These are phyloP conservation scores for Colletotrichum siamense DNA, from an alignment of 2,329 filamentous ascomycete genomes.

Conservation along the genomic window DNA sequence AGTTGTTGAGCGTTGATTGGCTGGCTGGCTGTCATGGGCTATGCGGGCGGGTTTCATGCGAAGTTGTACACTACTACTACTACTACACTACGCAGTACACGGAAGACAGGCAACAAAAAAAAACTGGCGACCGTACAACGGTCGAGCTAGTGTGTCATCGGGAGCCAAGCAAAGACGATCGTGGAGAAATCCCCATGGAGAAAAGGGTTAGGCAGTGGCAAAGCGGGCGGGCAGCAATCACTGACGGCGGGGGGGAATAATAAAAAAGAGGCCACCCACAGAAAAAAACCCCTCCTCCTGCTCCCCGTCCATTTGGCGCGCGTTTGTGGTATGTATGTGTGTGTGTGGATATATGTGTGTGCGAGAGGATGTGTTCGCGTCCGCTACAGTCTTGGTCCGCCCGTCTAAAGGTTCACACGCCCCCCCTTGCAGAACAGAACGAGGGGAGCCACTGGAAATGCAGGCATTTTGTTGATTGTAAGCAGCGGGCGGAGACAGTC, in stretches of 20 bases:
- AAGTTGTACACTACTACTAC: background rate
- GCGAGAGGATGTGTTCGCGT: background rate
- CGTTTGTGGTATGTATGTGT: background rate
- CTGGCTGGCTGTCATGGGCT: background rate
- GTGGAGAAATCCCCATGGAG: conserved; percentile 20
- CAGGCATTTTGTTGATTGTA: conserved; percentile 12
- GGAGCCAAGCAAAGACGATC: conserved; percentile 16
- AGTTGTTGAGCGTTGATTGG: background rate
- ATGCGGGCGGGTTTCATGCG: background rate
- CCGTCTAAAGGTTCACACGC: background rate
- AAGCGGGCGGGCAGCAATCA: background rate
- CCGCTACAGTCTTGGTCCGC: conserved; percentile 11
- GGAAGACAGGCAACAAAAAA: background rate
- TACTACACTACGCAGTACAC: background rate
- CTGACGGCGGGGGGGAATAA: background rate
- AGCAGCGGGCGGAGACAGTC: conserved; percentile 7
- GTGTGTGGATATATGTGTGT: background rate
- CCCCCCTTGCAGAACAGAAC: background rate
- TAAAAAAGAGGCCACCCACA: background rate
- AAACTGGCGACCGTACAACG: background rate
- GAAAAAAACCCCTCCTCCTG: background rate
- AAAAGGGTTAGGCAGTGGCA: background rate
- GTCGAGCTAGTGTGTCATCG: conserved; percentile 4
- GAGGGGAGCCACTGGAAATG: conserved; percentile 9
- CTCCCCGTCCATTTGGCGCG: background rate